Evolutionary conservation across 345 rosid species (phyloP).

Genomic region (Cardamine chenopodiifolia): DNA sequence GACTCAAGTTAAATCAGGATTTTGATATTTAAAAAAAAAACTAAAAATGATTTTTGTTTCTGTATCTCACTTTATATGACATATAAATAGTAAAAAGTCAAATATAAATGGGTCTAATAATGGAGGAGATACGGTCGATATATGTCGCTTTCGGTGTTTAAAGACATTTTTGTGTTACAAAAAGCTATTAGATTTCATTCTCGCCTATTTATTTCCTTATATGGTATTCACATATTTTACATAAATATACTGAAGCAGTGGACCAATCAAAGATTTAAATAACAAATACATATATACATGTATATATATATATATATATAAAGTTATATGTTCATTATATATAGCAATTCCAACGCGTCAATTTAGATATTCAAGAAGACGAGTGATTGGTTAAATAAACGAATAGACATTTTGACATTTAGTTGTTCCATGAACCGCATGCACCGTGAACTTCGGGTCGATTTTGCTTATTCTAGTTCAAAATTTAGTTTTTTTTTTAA

Average conservation of each 20-base stretch:
- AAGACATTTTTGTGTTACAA: constrained; percentile 4
- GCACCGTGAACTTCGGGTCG: constrained; percentile 8
- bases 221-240: constrained; percentile 2
- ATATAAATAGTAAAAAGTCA: neutral
- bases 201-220: constrained; percentile 6
- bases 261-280: constrained; percentile 9
- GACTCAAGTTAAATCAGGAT: neutral
- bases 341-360: neutral
- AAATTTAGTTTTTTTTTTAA: too few relatives aligned
- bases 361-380: constrained; percentile 14
- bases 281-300: too few relatives aligned
- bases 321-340: neutral
- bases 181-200: constrained; percentile 27
- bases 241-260: constrained; percentile 19
- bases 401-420: constrained; percentile 13
- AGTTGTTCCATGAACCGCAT: constrained; percentile 18
- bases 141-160: constrained; percentile 24
- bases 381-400: constrained; percentile 38
- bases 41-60: neutral
- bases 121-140: constrained; percentile 40
- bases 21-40: neutral
- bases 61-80: constrained; percentile 10
- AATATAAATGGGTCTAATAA: constrained; percentile 26
- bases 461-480: neutral
- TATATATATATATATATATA: neutral